A percentile compares a stretch with the other conserved stretches of the same genome.
These are phyloP conservation scores for Aureobasidium musti DNA, from an alignment of 2,329 filamentous ascomycete species.

Conservation along the genomic window DNA sequence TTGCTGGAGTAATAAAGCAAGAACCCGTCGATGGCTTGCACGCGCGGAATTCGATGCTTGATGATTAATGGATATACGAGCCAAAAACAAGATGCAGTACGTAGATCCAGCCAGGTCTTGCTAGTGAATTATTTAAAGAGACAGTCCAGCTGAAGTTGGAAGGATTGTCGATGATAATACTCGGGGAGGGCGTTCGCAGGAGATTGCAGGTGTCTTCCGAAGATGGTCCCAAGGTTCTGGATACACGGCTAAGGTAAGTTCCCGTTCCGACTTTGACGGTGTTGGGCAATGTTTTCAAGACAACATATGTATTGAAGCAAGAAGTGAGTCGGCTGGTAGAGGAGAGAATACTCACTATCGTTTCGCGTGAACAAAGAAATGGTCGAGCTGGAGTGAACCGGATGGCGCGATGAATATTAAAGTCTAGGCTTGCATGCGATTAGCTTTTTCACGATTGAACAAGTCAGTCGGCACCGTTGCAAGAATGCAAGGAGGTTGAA, in stretches of 20 bases:
- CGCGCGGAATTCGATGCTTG: slow-evolving; percentile 18
- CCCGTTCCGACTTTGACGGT: slow-evolving; percentile 24
- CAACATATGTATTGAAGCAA: slow-evolving; percentile 21
- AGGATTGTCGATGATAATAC: slow-evolving; percentile 38
- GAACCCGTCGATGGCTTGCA: slow-evolving; percentile 37
- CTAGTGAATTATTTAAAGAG: slow-evolving; percentile 32
- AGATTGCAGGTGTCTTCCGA: slow-evolving; percentile 43
- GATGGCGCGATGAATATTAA: slow-evolving; percentile 26
- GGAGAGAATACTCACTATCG: slow-evolving; percentile 25
- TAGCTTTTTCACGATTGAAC: slow-evolving; percentile 20
- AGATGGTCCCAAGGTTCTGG: slow-evolving; percentile 39
- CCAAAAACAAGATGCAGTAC: slow-evolving; percentile 20
- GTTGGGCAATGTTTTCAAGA: slow-evolving; percentile 27
- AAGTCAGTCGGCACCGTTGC: slow-evolving; percentile 17
- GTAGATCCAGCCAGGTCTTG: slow-evolving; percentile 26
- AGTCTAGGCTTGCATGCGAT: slow-evolving; percentile 18
- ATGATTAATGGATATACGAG: slow-evolving; percentile 17
- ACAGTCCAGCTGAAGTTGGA: slow-evolving; percentile 28
- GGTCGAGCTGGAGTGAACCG: slow-evolving; percentile 27
- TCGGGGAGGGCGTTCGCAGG: slow-evolving; percentile 43
- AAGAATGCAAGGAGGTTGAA: slow-evolving; percentile 27
- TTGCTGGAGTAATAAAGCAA: slow-evolving; percentile 37
- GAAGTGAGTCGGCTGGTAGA: neutral
- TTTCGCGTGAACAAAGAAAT: slow-evolving; percentile 27
- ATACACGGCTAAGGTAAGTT: slow-evolving; percentile 28